Base-by-base conservation (phyloP, 1,284 basidiomycete species). In the Mycena citricolor region DNA sequence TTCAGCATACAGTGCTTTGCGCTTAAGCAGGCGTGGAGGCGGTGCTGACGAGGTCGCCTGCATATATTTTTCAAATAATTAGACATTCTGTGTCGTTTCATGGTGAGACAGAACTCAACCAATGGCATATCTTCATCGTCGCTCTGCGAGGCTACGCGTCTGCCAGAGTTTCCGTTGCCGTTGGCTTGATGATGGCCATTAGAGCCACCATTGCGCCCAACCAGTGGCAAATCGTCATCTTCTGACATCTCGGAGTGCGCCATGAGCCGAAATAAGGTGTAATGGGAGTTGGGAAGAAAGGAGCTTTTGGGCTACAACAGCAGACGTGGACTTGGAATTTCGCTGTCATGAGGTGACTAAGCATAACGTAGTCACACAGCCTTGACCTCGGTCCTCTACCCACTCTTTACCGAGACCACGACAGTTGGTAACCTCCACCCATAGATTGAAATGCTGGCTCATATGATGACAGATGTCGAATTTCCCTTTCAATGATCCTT, bases 401-500 rank as follows among this genome's bases (percentile, higher is more conserved):
- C n/a, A n/a, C 10, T 8, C n/a, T 36, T 20, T 8, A 20, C 34
- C 22, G 22, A 32, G 31, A 14, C 16, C 14, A 23, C 22, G 20
- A 23, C 21, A 24, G 20, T 8, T 23, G 19, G 34, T 20, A 20
- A 22, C 17, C 12, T 36, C 34, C 25, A 16, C n/a, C 13, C 34
- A 16, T 36, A 12, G 16, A 21, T 39, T 32, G 14, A 31, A 37
- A 44, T 43, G 44, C 47, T 51, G 34, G 48, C 44, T 52, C 19
- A 51, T 14, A 4, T 31, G 23, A 24, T 20, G 32, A 49, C 56
- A 63, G 54, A 85, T 84, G 81, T 57, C 76, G 30, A 75, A 76
- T 53, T 73, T 72, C 36, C 86, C 85, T 32, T 94, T 85, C 64
- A 83, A 90, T 65, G 93, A 97, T 65, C 91, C 93, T 41, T 97